Evolutionary conservation across 2,329 filamentous ascomycete species (phyloP), one percentile per base, ranked within the genome.

Genomic region (Fusarium begoniae): DNA sequence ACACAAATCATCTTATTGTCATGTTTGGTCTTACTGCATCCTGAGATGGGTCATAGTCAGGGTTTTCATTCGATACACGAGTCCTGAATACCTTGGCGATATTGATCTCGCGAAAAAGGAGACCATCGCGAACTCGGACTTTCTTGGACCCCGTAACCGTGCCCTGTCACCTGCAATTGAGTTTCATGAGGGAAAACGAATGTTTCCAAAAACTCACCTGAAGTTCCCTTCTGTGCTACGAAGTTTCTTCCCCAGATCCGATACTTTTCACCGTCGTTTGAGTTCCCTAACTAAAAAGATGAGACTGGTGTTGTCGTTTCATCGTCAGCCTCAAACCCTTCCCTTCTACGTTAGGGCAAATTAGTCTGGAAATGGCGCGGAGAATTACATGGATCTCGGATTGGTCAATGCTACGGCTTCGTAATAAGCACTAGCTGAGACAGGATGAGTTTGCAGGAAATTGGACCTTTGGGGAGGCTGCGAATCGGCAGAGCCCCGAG

Each of bases 361-460:
- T 66, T 58, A 56, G 56, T 41, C 45, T 54, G 30, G 41, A 48
- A 61, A 70, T 58, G 37, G 68, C 59, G 57, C 84, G 83, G 22
- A 87, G 83, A 14, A 87, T 82, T 24, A 56, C 63, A 64, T 68
- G 48, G 67, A 22, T 71, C 30, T 47, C 24, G 50, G 40, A 71
- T 32, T 54, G 67, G 40, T 45, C 37, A 38, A 55, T 15, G 26
- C 24, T n/a, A 17, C 24, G 37, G 35, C 43, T 63, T 47, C 35
- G 38, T 41, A 54, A 54, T 71, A 47, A 69, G 69, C 63, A 69
- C 58, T 72, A 72, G 48, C 60, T 58, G 37, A 53, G 48, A 56
- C 40, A 50, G 53, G 53, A 66, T 38, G 41, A 26, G 56, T 57
- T 64, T 50, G 30, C 28, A 59, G 51, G 67, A 70, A 12, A 69